Conservation (phyloP, 768 basidiomycete species). For the Mycena leptocephala region DNA sequence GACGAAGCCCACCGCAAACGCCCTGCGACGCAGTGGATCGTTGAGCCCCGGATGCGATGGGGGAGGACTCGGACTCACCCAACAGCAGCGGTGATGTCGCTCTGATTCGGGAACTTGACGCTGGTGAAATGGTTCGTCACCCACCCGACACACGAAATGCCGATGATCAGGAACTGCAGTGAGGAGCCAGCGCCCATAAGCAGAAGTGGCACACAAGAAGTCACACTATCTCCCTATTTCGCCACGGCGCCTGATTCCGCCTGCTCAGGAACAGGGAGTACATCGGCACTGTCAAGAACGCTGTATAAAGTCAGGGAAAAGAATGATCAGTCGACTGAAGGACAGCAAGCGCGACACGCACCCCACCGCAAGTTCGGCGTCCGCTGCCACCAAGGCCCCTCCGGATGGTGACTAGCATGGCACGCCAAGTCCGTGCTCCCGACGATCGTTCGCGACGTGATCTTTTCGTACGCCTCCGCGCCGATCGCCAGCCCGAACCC, state of each 20-base stretch:
- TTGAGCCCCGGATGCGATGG: not conserved
- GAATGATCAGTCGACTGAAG: not conserved
- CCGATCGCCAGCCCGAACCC: constrained; percentile 91
- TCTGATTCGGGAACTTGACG: constrained; percentile 74
- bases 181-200: not conserved
- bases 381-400: constrained; percentile 81
- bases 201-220: constrained; percentile 1
- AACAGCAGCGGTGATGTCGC: constrained; percentile 85
- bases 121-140: constrained; percentile 83
- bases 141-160: constrained; percentile 82
- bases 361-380: constrained; percentile 85
- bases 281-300: constrained; percentile 81
- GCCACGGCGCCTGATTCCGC: constrained; percentile 74
- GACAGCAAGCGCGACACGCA: constrained; percentile 50
- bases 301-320: constrained; percentile 49
- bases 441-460: constrained; percentile 63
- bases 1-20: constrained; percentile 86
- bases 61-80: constrained; percentile 59
- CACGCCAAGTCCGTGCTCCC: constrained; percentile 76
- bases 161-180: constrained; percentile 65
- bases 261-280: constrained; percentile 79
- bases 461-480: constrained; percentile 74
- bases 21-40: constrained; percentile 54
- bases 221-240: constrained; percentile 70
- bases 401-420: constrained; percentile 65